Evolutionary conservation across 2,329 filamentous ascomycete species (phyloP).

Genomic region (Fusarium dlaminii): DNA sequence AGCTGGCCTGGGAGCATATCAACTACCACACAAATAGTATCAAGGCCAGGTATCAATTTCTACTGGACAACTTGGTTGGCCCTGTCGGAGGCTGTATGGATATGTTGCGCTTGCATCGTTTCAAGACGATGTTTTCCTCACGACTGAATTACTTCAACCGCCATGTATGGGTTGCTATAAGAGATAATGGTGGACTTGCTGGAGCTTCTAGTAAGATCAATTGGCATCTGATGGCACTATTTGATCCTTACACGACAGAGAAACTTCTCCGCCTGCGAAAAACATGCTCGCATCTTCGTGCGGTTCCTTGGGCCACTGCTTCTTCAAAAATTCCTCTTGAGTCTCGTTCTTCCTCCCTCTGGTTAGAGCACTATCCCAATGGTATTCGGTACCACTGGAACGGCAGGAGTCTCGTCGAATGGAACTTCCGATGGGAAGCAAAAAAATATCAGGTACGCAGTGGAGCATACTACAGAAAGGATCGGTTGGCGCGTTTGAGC

Average conservation of each 20-base stretch:
- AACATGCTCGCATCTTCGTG: not conserved
- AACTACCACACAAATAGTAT: not conserved
- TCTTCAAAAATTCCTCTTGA: not conserved
- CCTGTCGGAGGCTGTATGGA: constrained; percentile 10
- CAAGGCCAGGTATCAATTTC: not conserved
- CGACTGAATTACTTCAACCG: not conserved
- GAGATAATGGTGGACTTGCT: not conserved
- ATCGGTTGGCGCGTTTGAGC: not conserved
- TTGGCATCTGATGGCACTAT: not conserved
- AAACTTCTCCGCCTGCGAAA: not conserved
- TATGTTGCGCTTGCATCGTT: constrained; percentile 23
- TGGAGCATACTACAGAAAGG: not conserved
- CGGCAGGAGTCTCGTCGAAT: not conserved
- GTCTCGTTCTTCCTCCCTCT: not conserved
- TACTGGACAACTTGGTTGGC: constrained; percentile 1
- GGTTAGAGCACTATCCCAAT: constrained; percentile 11
- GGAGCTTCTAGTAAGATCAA: not conserved
- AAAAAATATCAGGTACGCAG: not conserved
- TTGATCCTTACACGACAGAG: not conserved
- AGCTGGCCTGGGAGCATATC: not conserved
- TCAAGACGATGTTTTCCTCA: constrained; percentile 4
- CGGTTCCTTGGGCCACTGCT: not conserved
- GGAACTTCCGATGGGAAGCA: not conserved
- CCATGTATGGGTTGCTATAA: not conserved
- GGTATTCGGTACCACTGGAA: constrained; percentile 10